These are phyloP conservation scores for Bertia moriformis DNA, from an alignment of 2,329 filamentous ascomycete species.

Conservation along the genomic window DNA sequence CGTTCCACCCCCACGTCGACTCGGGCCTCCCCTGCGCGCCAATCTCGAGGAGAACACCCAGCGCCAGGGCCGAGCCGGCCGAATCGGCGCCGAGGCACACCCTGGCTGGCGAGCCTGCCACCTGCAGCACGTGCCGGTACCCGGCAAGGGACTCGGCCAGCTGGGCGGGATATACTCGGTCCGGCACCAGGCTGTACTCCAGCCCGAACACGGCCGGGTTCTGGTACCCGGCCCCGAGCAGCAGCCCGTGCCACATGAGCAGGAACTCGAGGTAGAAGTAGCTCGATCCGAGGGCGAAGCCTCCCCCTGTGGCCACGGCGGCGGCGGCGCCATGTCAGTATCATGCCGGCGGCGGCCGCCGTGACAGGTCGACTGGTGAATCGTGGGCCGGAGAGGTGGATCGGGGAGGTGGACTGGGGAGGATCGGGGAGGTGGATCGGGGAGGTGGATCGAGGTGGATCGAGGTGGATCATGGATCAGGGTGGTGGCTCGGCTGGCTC, in stretches of 20 bases:
- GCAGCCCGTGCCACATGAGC: constrained; percentile 52
- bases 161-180: constrained; percentile 59
- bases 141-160: constrained; percentile 54
- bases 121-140: constrained; percentile 54
- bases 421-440: too few species aligned
- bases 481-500: too few species aligned
- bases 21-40: constrained; percentile 19
- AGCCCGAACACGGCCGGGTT: constrained; percentile 70
- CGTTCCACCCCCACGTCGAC: too few species aligned
- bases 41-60: constrained; percentile 59
- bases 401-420: too few species aligned
- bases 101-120: constrained; percentile 34
- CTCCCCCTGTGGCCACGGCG: too few species aligned
- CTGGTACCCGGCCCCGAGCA: constrained; percentile 48
- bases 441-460: too few species aligned
- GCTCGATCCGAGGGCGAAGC: constrained; percentile 68
- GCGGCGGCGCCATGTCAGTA: neutral
- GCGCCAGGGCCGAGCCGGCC: constrained; percentile 59
- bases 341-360: neutral
- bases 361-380: constrained; percentile 1
- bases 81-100: constrained; percentile 68
- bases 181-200: constrained; percentile 69
- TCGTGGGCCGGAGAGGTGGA: neutral
- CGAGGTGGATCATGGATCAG: too few species aligned
- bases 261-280: constrained; percentile 81